Evolutionary conservation across 768 basidiomycete genomes (phyloP), one percentile per base, ranked within the genome.

Genomic region (Hericium coralloides): DNA sequence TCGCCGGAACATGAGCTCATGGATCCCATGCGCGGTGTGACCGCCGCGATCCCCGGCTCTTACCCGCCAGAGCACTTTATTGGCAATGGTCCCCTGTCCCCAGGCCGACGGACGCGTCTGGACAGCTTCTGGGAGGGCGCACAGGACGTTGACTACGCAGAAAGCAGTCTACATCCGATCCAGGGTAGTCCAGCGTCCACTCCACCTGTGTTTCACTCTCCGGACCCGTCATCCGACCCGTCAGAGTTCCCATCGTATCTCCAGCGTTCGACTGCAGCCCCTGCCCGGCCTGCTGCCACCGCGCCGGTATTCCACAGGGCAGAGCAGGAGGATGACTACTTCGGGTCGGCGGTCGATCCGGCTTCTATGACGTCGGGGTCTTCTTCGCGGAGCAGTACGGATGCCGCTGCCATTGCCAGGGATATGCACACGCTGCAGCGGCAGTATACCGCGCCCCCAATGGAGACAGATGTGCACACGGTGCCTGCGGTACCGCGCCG

Each of bases 1-100:
- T 91, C 87, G 12, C 94, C 94, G 0, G 94, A 98, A 66, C 85
- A 89, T 63, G 94, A 97, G 66, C 79, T 95, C 23, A 86, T 86
- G 10, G 94, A 97, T 70, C 94, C 94, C 0, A 85, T 97, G 83
- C 83, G 89, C 38, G 82, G 83, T 37, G 78, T 86, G 20, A 84
- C 79, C 9, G 76, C 87, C 23, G 74, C 81, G 9, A 79, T 88
- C 47, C 86, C 88, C 1, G 80, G 85, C 22, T 77, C 81, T 10
- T 82, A 84, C 66, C 74, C 75, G 54, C 59, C 66, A 57, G 65
- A 65, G 50, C 66, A 67, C 23, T 69, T 71, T 67, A 63, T 68
- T 51, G 69, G 71, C 20, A 66, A 65, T 48, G 70, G 72, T 20
- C 69, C 76, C 0, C 64, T 67, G 17, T 79, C 79, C 1, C 77